phyloP scores from a whole-genome alignment of 1,139 yeast genomes.

The Taphrina populina region DNA sequence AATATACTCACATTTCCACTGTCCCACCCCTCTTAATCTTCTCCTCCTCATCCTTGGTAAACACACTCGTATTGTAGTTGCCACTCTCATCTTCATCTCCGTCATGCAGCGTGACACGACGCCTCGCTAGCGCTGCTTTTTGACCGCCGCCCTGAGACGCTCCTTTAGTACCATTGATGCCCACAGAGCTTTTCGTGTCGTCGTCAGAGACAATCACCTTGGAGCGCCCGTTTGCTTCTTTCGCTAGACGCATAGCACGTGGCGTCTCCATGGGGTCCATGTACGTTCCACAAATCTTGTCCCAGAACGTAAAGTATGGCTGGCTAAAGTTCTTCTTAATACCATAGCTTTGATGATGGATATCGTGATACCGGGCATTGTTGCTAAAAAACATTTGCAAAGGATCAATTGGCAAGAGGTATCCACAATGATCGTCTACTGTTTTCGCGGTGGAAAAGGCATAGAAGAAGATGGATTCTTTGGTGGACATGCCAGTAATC shows the following conservation, averaged over 20 bases:
- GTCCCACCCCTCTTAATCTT: constrained; percentile 16
- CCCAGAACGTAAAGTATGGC: constrained; percentile 97
- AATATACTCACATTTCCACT: constrained; percentile 23
- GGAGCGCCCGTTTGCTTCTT: constrained; percentile 36
- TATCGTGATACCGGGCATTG: constrained; percentile 92
- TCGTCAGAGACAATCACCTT: constrained; percentile 16
- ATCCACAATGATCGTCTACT: constrained; percentile 95
- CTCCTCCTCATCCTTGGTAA: constrained; percentile 24
- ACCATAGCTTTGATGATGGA: constrained; percentile 95
- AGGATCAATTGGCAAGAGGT: constrained; percentile 83
- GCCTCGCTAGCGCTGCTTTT: constrained; percentile 22
- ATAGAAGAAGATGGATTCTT: constrained; percentile 72
- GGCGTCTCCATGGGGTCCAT: constrained; percentile 56
- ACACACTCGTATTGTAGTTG: constrained; percentile 27
- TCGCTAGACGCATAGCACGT: constrained; percentile 23
- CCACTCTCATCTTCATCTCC: constrained; percentile 26
- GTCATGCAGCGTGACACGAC: constrained; percentile 27
- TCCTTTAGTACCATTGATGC: constrained; percentile 32
- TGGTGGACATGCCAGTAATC: constrained; percentile 61
- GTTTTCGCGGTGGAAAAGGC: constrained; percentile 92
- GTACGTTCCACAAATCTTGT: constrained; percentile 66
- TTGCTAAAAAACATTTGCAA: constrained; percentile 89
- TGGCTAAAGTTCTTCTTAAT: constrained; percentile 92
- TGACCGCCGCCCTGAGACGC: constrained; percentile 22
- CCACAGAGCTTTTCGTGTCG: constrained; percentile 10